Conservation (phyloP, 1,284 basidiomycete species). For the Lignosus rhinocerotis region DNA sequence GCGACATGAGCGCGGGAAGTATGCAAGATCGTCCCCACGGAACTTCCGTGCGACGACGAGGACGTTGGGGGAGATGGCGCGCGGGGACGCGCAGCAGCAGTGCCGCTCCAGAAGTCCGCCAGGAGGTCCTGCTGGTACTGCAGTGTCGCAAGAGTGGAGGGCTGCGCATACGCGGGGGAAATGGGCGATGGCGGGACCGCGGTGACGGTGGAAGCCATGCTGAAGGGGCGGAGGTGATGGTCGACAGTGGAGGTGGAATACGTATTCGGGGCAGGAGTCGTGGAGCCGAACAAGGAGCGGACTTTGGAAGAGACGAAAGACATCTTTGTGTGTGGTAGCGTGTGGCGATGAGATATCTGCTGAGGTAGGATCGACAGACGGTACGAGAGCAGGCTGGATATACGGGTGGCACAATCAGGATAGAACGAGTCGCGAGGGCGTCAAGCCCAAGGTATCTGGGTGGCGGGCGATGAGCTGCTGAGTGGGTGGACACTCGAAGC, state of each 20-base stretch:
- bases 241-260: not conserved
- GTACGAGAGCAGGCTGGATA: too few species aligned
- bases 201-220: not conserved
- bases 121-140: conserved; percentile 20
- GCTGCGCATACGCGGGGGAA: conserved; percentile 1
- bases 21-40: not conserved
- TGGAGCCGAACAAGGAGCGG: not conserved
- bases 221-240: not conserved
- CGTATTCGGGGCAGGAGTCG: not conserved
- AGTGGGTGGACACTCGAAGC: not conserved
- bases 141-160: conserved; percentile 8
- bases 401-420: too few species aligned
- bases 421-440: not conserved
- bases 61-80: not conserved
- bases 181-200: not conserved
- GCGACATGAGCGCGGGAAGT: conserved; percentile 7
- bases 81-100: conserved; percentile 4
- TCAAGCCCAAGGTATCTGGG: not conserved
- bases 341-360: not conserved
- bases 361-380: not conserved
- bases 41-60: conserved; percentile 3
- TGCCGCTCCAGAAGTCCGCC: conserved; percentile 20
- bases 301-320: not conserved
- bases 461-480: not conserved
- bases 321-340: not conserved